Base-by-base conservation (phyloP, 345 rosid genomes). In the Lepidium aucheri region DNA sequence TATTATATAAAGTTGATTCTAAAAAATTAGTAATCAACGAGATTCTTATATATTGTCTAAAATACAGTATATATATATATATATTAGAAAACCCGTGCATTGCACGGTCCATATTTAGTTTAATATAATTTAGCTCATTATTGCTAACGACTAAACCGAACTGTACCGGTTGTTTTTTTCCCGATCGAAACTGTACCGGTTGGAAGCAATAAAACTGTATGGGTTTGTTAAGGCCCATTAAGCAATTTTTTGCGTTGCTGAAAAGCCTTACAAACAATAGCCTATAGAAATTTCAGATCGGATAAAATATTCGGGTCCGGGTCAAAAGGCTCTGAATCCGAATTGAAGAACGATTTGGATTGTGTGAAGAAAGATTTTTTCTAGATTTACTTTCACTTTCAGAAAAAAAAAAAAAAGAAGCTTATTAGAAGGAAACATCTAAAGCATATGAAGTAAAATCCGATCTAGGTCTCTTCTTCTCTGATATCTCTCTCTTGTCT, bases 391-490 rank as follows among this genome's bases (percentile, higher is more conserved):
- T 42, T 11, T 36, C 43, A 1, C 6, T 39, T 62, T 45, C 65
- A 55, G 44, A 40, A 38, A 30, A 13, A 20, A 54, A 43, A 12
- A 16, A 5, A 54, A 43, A 12, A 16, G 6, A 9, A 35, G 36
- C 12, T 5, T 6, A 24, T 7, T 26, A 34, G 35, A n/a, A 47
- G 11, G 18, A 58, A 40, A 51, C 13, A 63, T 55, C 38, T 14
- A 43, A 46, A 58, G 47, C 28, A 30, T 15, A 6, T 3, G 55
- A 50, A 72, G 55, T 57, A 16, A 53, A 65, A 64, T 58, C 61
- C 24, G 76, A 74, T 74, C 77, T 53, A 60, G 73, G 57, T 61
- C 59, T 45, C 58, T 30, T 32, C 63, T 34, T 52, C 58, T 3
- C 52, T 66, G 52, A 49, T 28, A 8, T 53, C 16, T 15, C 11